These are phyloP conservation scores for Oryza coarctata DNA, from an alignment of 176 grass and related monocot genomes.

Conservation along the genomic window DNA sequence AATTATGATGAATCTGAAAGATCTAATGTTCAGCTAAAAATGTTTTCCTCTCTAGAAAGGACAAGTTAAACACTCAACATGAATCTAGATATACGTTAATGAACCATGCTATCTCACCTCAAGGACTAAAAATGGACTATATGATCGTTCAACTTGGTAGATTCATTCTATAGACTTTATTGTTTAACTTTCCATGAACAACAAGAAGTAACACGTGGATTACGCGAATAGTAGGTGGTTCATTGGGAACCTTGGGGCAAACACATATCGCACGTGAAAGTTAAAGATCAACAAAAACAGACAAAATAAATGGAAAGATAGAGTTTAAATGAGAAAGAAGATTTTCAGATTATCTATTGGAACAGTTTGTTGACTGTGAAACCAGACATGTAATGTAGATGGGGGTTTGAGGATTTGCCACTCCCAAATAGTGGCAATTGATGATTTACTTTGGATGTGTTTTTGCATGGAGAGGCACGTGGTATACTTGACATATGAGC, in stretches of 20 bases:
- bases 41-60: background rate
- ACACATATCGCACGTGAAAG: constrained; percentile 17
- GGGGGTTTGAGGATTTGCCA: background rate
- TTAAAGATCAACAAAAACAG: constrained; percentile 13
- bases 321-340: background rate
- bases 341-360: background rate
- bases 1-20: constrained; percentile 14
- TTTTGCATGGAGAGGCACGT: background rate
- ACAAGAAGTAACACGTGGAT: constrained; percentile 8
- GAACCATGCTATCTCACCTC: background rate
- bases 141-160: background rate
- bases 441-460: background rate
- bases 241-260: background rate
- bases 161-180: background rate
- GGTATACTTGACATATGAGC: background rate
- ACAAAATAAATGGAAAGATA: background rate
- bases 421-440: background rate
- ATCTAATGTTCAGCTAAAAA: background rate
- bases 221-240: background rate
- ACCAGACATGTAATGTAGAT: background rate
- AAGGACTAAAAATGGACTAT: background rate
- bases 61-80: background rate
- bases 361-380: background rate
- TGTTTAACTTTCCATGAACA: constrained; percentile 14
- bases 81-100: background rate